Evolutionary conservation across 2,329 filamentous ascomycete species (phyloP).

Genomic region (Aschersonia sp.): DNA sequence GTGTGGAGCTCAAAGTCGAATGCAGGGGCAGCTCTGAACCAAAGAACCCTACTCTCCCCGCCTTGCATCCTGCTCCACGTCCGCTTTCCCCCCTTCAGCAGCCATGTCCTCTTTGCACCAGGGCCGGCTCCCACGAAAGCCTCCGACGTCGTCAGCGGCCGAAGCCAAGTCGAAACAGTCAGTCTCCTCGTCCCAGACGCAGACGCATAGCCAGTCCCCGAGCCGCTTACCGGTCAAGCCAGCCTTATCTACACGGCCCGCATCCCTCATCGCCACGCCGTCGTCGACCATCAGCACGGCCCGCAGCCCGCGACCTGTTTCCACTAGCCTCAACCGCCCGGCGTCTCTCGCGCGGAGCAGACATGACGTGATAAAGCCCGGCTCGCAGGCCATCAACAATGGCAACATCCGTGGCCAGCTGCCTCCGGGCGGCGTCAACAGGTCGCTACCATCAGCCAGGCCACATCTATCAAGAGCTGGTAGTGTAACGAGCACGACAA

Average conservation of each 20-base stretch:
- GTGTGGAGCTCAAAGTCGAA: no score
- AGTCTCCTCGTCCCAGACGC: conserved; percentile 4
- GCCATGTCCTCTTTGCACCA: conserved; percentile 6
- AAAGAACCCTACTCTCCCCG: neutral
- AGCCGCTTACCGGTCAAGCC: conserved; percentile 36
- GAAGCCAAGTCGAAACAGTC: conserved; percentile 1
- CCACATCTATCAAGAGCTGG: no score
- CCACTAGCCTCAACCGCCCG: conserved; percentile 7
- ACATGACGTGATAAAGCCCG: no score
- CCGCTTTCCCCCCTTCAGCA: neutral
- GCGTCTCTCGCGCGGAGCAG: conserved; percentile 9
- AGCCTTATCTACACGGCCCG: conserved; percentile 13
- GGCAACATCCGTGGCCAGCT: no score
- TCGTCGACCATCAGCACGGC: conserved; percentile 8
- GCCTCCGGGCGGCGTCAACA: no score
- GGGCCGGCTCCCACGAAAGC: conserved; percentile 25
- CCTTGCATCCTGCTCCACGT: neutral
- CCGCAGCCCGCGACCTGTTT: conserved; percentile 4
- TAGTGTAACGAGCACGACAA: no score
- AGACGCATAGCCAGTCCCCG: conserved; percentile 26
- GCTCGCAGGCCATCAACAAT: no score
- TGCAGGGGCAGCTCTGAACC: no score
- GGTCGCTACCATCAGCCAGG: no score
- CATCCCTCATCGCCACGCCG: conserved; percentile 8
- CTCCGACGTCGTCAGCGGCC: conserved; percentile 4